Base-by-base conservation (phyloP, 1,284 basidiomycete genomes). In the Gymnopus androsaceus region DNA sequence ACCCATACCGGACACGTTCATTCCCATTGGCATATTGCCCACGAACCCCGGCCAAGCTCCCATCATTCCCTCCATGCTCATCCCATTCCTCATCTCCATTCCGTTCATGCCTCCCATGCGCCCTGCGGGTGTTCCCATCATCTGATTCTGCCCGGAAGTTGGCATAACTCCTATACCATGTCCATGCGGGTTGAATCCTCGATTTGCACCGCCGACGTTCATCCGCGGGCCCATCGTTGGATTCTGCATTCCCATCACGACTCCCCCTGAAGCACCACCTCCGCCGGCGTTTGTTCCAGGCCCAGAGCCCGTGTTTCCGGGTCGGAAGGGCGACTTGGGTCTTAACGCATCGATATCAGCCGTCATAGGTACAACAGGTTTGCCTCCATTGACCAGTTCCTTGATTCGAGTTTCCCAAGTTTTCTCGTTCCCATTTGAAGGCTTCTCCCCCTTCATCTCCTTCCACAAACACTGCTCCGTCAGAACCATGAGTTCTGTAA, bases 311-410 rank as follows among this genome's bases (percentile, higher is more conserved):
- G 19, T 21, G 15, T 52, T 30, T n/a, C 73, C 75, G 51, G 67
- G 64, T 44, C 78, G 63, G 31, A 77, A 70, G 7, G 94, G 94
- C 1, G 92, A 95, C 69, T 96, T 96, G 0, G 94, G 94, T 11
- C 94, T 81, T 12, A 97, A 76, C 0, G 80, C 78, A 59, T 97
- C 93, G 63, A 97, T 94, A 66, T 96, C 92, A 72, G 82, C 71
- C 1, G 84, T 85, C 71, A 80, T 84, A 0, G 90, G 84, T 15
- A 91, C 87, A 53, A 92, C 83, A 23, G 75, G 72, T 64, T 82
- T 84, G 7, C 80, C 80, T 17, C 76, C 79, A 50, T 73, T 72
- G 2, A 79, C 73, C 12, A 87, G 70, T 48, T 79, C 78, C 62
- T 76, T 82, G 58, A 84, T 70, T n/a, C 75, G 74, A 51, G 77